phyloP scores from a whole-genome alignment of 2,329 filamentous ascomycete genomes.

The Fusarium lateritium region DNA sequence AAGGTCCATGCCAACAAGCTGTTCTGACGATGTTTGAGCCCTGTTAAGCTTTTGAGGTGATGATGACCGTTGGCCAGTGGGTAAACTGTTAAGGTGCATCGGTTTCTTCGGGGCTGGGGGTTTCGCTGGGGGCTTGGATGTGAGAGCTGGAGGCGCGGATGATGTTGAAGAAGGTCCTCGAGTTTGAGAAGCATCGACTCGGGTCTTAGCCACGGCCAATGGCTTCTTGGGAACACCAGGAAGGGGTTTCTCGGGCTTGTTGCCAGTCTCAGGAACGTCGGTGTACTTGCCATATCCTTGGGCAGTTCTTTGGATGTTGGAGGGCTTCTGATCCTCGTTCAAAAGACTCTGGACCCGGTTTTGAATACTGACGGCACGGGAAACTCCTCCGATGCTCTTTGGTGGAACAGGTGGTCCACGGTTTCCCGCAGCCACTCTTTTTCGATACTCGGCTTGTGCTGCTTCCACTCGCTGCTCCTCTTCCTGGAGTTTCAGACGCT shows the following conservation, averaged over 20 bases:
- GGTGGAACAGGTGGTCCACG: slow-evolving; percentile 60
- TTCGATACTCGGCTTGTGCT: slow-evolving; percentile 89
- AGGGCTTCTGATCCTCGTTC: slow-evolving; percentile 78
- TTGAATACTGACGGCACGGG: slow-evolving; percentile 87
- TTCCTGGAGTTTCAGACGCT: slow-evolving; percentile 83
- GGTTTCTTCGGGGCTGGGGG: slow-evolving; percentile 74
- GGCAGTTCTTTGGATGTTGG: slow-evolving; percentile 77
- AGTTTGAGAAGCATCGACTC: slow-evolving; percentile 49
- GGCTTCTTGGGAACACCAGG: slow-evolving; percentile 69
- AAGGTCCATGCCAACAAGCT: slow-evolving; percentile 62
- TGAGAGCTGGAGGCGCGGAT: slow-evolving; percentile 45
- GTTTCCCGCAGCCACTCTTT: slow-evolving; percentile 72
- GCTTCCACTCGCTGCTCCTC: slow-evolving; percentile 93
- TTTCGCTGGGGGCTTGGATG: slow-evolving; percentile 54
- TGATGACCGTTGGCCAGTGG: slow-evolving; percentile 59
- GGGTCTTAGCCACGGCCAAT: slow-evolving; percentile 54
- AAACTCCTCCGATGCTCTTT: slow-evolving; percentile 70
- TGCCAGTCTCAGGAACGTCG: slow-evolving; percentile 62
- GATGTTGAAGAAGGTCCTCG: slow-evolving; percentile 38
- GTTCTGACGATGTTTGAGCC: slow-evolving; percentile 51
- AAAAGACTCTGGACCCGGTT: slow-evolving; percentile 90
- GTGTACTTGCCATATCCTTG: slow-evolving; percentile 93
- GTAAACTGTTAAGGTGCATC: slow-evolving; percentile 70
- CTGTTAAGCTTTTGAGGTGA: slow-evolving; percentile 63
- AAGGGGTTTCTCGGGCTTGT: slow-evolving; percentile 56